Conservation (phyloP, 2,329 filamentous ascomycete genomes). For the Fusarium longipes region DNA sequence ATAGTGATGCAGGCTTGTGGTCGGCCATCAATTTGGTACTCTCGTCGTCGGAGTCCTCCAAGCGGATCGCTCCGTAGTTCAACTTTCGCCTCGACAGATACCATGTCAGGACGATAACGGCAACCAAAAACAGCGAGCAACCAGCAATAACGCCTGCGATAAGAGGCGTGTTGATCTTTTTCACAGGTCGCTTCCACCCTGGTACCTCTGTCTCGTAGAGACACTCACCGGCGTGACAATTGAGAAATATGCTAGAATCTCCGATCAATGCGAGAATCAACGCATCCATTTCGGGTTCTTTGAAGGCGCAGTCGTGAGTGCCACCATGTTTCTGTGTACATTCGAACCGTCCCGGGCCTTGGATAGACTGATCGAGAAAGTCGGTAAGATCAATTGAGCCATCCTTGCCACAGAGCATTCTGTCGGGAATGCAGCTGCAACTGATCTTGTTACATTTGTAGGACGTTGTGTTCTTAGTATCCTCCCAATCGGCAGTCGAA, state of each 20-base stretch:
- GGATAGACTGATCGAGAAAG: constrained; percentile 84
- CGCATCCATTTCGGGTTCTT: constrained; percentile 91
- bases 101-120: constrained; percentile 84
- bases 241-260: constrained; percentile 86
- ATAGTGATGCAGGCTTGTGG: constrained; percentile 88
- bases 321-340: constrained; percentile 75
- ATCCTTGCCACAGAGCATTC: constrained; percentile 92
- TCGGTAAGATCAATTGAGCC: constrained; percentile 93
- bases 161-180: constrained; percentile 95
- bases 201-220: constrained; percentile 92
- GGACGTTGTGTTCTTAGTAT: constrained; percentile 79
- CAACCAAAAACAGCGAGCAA: constrained; percentile 88
- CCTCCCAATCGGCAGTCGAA: constrained; percentile 75
- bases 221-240: constrained; percentile 90
- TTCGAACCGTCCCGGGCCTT: constrained; percentile 86
- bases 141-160: constrained; percentile 94
- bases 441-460: constrained; percentile 88
- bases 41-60: constrained; percentile 93
- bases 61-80: constrained; percentile 77
- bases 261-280: constrained; percentile 91
- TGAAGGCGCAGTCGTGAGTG: constrained; percentile 79
- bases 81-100: constrained; percentile 82
- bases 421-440: constrained; percentile 88
- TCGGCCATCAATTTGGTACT: constrained; percentile 86
- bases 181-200: constrained; percentile 87